Evolutionary conservation across 306 rosid species (phyloP).

Genomic region (Medicago arabica): DNA sequence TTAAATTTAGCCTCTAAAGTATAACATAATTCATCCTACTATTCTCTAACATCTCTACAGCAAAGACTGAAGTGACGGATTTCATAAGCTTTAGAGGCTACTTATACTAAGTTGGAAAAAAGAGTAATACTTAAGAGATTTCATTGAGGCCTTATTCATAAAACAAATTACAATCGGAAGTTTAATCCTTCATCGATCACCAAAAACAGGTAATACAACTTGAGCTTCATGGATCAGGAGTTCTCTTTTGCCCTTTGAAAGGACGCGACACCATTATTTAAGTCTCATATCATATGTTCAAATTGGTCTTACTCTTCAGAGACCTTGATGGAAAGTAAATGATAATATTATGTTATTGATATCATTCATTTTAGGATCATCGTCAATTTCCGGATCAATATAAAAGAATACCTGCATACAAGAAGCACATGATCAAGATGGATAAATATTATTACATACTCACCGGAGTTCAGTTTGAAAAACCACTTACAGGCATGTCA

Average conservation of each 20-base stretch:
- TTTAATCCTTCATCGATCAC: slow-evolving; percentile 16
- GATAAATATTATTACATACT: no score
- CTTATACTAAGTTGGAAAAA: not conserved
- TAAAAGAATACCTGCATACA: slow-evolving; percentile 87
- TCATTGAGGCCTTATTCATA: not conserved
- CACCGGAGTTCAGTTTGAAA: no score
- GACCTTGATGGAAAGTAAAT: slow-evolving; percentile 89
- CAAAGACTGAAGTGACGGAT: not conserved
- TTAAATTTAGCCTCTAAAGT: not conserved
- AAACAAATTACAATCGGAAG: slow-evolving; percentile 31
- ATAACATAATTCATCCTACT: not conserved
- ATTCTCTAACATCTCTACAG: not conserved
- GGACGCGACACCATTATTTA: slow-evolving; percentile 18
- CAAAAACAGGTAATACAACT: slow-evolving; percentile 26
- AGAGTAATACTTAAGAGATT: not conserved
- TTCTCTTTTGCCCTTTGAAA: slow-evolving; percentile 3
- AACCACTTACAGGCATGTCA: no score
- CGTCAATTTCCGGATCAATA: slow-evolving; percentile 91
- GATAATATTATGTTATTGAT: slow-evolving; percentile 84
- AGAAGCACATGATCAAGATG: slow-evolving; percentile 35
- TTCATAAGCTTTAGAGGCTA: not conserved
- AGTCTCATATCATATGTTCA: slow-evolving; percentile 39
- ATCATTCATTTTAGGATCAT: slow-evolving; percentile 90
- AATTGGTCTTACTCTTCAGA: slow-evolving; percentile 67
- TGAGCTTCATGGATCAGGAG: not conserved